Evolutionary conservation across 768 basidiomycete genomes (phyloP).

Genomic region (Leccinum uliginosum): DNA sequence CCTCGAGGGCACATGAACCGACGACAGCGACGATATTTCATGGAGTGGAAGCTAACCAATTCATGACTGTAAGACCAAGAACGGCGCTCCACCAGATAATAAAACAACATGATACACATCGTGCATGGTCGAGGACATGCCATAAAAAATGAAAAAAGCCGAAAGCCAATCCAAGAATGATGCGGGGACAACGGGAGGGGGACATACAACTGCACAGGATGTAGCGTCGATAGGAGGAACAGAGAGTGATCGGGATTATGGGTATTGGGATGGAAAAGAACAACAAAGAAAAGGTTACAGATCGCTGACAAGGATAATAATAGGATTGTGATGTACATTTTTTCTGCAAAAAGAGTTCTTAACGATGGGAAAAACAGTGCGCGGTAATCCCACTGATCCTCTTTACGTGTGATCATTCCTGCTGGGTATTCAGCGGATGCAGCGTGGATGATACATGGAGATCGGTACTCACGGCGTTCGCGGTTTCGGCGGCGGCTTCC

Average conservation of each 20-base stretch:
- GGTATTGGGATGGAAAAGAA: conserved; percentile 13
- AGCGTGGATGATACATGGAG: not conserved
- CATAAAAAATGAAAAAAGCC: conserved; percentile 4
- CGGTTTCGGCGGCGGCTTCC: conserved; percentile 39
- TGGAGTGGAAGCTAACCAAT: not conserved
- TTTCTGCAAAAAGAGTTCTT: conserved; percentile 22
- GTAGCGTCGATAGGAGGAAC: conserved; percentile 11
- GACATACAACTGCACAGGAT: conserved; percentile 19
- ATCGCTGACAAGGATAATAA: conserved; percentile 31
- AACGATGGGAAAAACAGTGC: conserved; percentile 10
- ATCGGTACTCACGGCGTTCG: conserved; percentile 22
- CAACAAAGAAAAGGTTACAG: conserved; percentile 20
- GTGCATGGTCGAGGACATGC: conserved; percentile 7
- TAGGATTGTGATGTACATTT: conserved; percentile 31
- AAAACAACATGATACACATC: conserved; percentile 12
- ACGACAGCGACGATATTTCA: conserved; percentile 1
- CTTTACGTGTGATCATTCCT: conserved; percentile 20
- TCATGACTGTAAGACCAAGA: conserved; percentile 4
- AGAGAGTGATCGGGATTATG: conserved; percentile 8
- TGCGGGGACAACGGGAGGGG: not conserved
- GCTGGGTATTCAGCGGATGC: not conserved
- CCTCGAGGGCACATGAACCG: conserved; percentile 8
- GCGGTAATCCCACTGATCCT: conserved; percentile 11
- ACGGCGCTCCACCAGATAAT: conserved; percentile 10
- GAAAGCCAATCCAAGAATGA: conserved; percentile 27